Evolutionary conservation across 208 protist genomes (phyloP), one percentile per base, ranked within the genome.

Genomic region (Balamuthia mandrillaris): DNA sequence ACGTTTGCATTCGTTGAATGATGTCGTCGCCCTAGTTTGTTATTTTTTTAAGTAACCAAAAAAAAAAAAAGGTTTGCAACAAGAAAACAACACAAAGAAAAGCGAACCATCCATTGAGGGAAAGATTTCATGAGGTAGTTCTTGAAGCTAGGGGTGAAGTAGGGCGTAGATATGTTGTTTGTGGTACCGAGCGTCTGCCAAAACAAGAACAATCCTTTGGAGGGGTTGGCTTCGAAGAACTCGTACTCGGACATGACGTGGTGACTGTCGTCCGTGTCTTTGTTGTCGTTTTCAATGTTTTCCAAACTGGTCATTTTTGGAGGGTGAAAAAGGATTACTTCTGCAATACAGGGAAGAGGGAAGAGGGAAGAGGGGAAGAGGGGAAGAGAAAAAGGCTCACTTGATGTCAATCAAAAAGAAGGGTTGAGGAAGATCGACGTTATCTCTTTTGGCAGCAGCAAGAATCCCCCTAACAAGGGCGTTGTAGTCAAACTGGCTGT

Each of bases 331-430:
- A n/a, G n/a, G n/a, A n/a, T n/a, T 18, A 31, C 33, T 4, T 12
- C 6, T 44, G 42, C 3, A 72, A 24, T n/a, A n/a, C n/a, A n/a
- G n/a, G n/a, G n/a, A n/a, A n/a, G n/a, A n/a, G n/a, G n/a, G n/a
- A n/a, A n/a, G n/a, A n/a, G n/a, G n/a, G n/a, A n/a, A n/a, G 33
- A 31, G 60, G 5, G 27, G 9, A 68, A 51, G 1, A 72, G 35
- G 60, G 5, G 18, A 9, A 21, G 63, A 72, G 33, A 3, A 7
- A 9, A 27, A 24, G 24, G 12, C 35, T 12, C 10, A 72, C 63
- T 72, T 72, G 63, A 72, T 72, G 63, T 72, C 63, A 24, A 72
- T 47, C 24, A 72, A 41, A 41, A 51, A 72, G 63, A 72, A 72
- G 39, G 42, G 42, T 16, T 16, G 18, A 14, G 63, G 63, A 16